Base-by-base conservation (phyloP, 176 grass and related monocot species). In the Luzula sylvatica region DNA sequence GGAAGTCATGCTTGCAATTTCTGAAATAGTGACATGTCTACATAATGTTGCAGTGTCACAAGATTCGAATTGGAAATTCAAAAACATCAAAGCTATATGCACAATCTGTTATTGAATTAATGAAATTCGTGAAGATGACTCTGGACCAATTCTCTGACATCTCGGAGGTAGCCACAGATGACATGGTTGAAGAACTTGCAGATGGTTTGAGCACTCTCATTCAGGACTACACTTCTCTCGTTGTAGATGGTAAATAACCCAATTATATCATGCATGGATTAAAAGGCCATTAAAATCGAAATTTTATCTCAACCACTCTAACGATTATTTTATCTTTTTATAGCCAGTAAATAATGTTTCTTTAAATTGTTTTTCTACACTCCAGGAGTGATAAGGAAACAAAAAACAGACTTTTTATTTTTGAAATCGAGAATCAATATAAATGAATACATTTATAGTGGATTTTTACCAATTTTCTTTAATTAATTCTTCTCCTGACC, bases 81-180 rank as follows among this genome's bases (percentile, higher is more conserved):
- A 86, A 86, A 56, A 71, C 30, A 35, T 35, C 57, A 2, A 84
- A 96, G 46, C 80, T 77, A 11, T 82, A 76, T 19, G 81, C 92
- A 1, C 50, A 60, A 13, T 96, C 92, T 2, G 92, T 58, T 0
- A 67, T 89, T 17, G 84, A 96, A 57, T 50, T 89, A 58, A 74
- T 86, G 71, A 96, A 82, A 77, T 29, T 86, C 24, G 81, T 81
- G 28, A 57, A 53, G 60, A 64, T 61, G 11, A 86, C 85, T 3
- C 48, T 86, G 23, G 78, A 96, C 0, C 80, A 96, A 51, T 96
- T 89, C 65, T 82, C 83, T 2, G 80, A 89, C 50, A 86, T 96
- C 16, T 84, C 86, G 8, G 68, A 77, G 0, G 76, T 73, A 3
- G 74, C 77, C 0, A 89, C 76, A 64, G 80, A 96, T 19, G 84